Evolutionary conservation across 2,329 filamentous ascomycete genomes (phyloP).

Genomic region (Beauveria australis): DNA sequence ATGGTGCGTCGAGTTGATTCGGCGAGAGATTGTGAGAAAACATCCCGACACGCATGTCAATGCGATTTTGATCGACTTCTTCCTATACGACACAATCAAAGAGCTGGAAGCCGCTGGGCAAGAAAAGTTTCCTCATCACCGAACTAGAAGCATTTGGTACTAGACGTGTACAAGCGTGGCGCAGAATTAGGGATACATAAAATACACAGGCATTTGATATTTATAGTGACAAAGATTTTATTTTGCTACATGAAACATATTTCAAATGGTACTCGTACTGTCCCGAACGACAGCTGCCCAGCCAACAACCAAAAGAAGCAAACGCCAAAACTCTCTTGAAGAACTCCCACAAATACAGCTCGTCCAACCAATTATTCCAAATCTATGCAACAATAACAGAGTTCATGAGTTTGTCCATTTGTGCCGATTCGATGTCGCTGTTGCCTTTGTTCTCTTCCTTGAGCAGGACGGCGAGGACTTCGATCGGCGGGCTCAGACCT

Average conservation of each 20-base stretch:
- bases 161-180: conserved; percentile 29
- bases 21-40: conserved; percentile 64
- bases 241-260: background rate
- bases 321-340: conserved; percentile 12
- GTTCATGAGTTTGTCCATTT: conserved; percentile 62
- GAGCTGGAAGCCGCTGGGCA: conserved; percentile 59
- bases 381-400: conserved; percentile 33
- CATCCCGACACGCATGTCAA: conserved; percentile 70
- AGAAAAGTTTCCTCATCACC: conserved; percentile 64
- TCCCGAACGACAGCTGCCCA: background rate
- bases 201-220: background rate
- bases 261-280: background rate
- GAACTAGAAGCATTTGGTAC: conserved; percentile 93
- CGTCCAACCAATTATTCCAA: background rate
- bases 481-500: conserved; percentile 79
- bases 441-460: conserved; percentile 56
- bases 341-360: background rate
- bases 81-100: conserved; percentile 92
- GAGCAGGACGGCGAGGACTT: conserved; percentile 78
- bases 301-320: background rate
- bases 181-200: background rate
- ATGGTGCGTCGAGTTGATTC: conserved; percentile 88
- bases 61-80: conserved; percentile 93
- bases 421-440: conserved; percentile 52
- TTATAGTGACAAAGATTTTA: background rate